Base-by-base conservation (phyloP, 208 protist genomes). In the Crithidia mellificae region DNA sequence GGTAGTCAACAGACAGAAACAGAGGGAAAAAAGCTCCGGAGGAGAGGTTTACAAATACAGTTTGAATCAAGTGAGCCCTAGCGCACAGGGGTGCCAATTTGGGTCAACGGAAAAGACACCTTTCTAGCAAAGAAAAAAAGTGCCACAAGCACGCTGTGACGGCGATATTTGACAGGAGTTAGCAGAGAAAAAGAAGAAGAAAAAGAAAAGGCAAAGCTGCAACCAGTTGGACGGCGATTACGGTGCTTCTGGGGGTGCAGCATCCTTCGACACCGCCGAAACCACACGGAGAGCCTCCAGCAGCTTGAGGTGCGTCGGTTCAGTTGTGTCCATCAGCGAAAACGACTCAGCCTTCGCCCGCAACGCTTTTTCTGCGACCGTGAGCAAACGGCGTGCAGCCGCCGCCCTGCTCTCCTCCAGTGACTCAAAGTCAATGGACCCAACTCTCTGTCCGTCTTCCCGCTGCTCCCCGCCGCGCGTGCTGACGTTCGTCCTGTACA, bases 261-360 rank as follows among this genome's bases (percentile, higher is more conserved):
- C 5, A 17, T 22, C 52, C 22, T 55, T 46, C 5, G 44, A 20
- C 14, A 54, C 49, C 19, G 44, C 38, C 5, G 63, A 39, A 17
- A 74, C 46, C n/a, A 57, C 57, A 20, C 38, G 46, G 20, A 76
- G 39, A 25, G 70, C 70, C n/a, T 62, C 27, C 9, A 49, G 63
- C 49, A 70, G 14, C 15, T 68, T 63, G 1, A 43, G 3, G 19
- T 62, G 62, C 36, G 32, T 32, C 7, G 70, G 41, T 22, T 58
- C 27, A 9, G 44, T 22, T 6, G 54, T 44, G 43, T 50, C 19
- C 24, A 61, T 64, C 32, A 76, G 36, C 7, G 70, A 76, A 34
- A 76, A 64, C 30, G 63, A 56, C 25, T 76, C 57, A 20, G 55
- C 34, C 15, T 46, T 55, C 27, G 38, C 70, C 12, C 39, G 54